These are phyloP conservation scores for Puccinia hordei DNA, from an alignment of 1,284 basidiomycete species.

Conservation along the genomic window DNA sequence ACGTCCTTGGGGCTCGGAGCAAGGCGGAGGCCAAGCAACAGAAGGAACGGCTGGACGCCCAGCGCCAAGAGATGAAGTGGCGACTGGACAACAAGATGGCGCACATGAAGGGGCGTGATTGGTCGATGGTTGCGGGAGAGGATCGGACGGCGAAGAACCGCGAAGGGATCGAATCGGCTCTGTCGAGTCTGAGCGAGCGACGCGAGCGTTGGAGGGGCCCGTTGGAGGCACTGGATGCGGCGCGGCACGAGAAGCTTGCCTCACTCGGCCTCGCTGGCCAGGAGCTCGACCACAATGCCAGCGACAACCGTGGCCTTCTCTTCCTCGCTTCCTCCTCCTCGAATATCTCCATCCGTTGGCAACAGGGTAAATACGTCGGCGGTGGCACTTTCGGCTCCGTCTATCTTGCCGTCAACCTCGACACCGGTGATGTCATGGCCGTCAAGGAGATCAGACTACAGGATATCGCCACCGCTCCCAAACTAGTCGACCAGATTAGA, in stretches of 20 bases:
- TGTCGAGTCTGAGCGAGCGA: slow-evolving; percentile 49
- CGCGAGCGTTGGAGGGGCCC: slow-evolving; percentile 61
- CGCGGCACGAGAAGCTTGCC: slow-evolving; percentile 67
- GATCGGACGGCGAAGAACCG: slow-evolving; percentile 50
- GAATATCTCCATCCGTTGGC: slow-evolving; percentile 96
- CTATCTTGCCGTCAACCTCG: slow-evolving; percentile 96
- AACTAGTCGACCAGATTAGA: slow-evolving; percentile 79
- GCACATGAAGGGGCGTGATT: slow-evolving; percentile 65
- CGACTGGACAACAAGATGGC: slow-evolving; percentile 52
- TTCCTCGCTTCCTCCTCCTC: slow-evolving; percentile 83
- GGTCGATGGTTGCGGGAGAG: slow-evolving; percentile 63
- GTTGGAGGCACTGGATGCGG: slow-evolving; percentile 66
- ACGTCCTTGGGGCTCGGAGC: slow-evolving; percentile 90
- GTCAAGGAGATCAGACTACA: slow-evolving; percentile 99
- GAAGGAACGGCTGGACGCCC: slow-evolving; percentile 69
- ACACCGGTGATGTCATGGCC: slow-evolving; percentile 95
- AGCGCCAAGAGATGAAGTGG: slow-evolving; percentile 66
- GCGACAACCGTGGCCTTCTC: slow-evolving; percentile 84
- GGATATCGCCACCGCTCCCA: slow-evolving; percentile 71
- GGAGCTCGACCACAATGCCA: slow-evolving; percentile 84
- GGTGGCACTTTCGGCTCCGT: slow-evolving; percentile 96
- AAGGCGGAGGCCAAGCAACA: slow-evolving; percentile 74
- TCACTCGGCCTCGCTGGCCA: slow-evolving; percentile 79
- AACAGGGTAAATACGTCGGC: slow-evolving; percentile 96
- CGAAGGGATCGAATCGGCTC: slow-evolving; percentile 51